Evolutionary conservation across 164 flowering plant species (phyloP).

Genomic region (Chloranthus sessilifolius): DNA sequence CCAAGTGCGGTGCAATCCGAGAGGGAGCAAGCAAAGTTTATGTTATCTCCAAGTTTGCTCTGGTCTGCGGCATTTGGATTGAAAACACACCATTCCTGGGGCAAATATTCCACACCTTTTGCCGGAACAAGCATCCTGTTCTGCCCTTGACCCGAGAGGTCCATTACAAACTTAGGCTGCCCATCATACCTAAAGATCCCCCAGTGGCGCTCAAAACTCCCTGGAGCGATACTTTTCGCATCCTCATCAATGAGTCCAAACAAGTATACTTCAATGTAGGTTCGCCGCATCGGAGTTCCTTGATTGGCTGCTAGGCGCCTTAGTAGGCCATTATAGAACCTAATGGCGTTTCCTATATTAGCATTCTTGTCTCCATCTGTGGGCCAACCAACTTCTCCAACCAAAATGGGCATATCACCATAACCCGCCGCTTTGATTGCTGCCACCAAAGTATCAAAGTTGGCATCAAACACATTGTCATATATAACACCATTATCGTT

Average conservation of each 20-base stretch:
- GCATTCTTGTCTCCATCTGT: conserved; percentile 44
- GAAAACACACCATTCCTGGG: conserved; percentile 32
- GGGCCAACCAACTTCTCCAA: conserved; percentile 57
- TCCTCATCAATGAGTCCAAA: conserved; percentile 48
- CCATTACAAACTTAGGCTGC: conserved; percentile 35
- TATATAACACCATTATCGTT: conserved; percentile 23
- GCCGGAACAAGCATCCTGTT: conserved; percentile 27
- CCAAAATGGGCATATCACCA: conserved; percentile 33
- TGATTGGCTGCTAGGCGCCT: conserved; percentile 23
- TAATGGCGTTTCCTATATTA: conserved; percentile 23
- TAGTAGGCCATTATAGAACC: conserved; percentile 35
- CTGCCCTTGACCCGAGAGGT: conserved; percentile 26
- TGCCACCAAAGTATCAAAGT: conserved; percentile 39
- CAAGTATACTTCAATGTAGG: conserved; percentile 32
- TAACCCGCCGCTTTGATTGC: conserved; percentile 28
- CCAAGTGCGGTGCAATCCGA: conserved; percentile 46
- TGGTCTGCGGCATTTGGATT: conserved; percentile 26
- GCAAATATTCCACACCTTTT: conserved; percentile 27
- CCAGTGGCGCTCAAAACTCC: conserved; percentile 49
- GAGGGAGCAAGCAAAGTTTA: conserved; percentile 35
- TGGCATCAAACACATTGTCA: conserved; percentile 45
- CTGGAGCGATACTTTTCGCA: conserved; percentile 42
- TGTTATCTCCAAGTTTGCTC: conserved; percentile 25
- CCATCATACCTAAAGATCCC: conserved; percentile 45
- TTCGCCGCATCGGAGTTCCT: conserved; percentile 42